Conservation (phyloP, 768 basidiomycete species). For the Mycena latifolia region DNA sequence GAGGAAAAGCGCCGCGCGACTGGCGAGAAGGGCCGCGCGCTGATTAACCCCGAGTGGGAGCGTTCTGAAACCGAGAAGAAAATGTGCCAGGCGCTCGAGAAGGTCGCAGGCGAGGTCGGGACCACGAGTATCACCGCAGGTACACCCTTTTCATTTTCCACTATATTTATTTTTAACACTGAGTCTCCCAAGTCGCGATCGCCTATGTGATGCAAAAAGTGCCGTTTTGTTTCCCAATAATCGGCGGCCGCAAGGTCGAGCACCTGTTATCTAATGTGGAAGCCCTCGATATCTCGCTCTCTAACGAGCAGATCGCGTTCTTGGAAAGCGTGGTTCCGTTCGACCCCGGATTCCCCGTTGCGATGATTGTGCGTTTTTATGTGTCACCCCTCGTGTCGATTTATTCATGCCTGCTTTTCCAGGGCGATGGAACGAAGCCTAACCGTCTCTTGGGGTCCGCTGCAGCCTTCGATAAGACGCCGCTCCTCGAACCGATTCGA, state of each 20-base stretch:
- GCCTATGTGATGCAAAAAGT: constrained; percentile 66
- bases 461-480: background rate
- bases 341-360: constrained; percentile 58
- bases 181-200: constrained; percentile 54
- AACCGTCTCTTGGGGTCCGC: background rate
- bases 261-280: constrained; percentile 9
- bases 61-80: constrained; percentile 48
- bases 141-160: background rate
- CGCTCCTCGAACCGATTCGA: constrained; percentile 37
- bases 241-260: constrained; percentile 18
- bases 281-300: constrained; percentile 55
- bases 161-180: too few species aligned
- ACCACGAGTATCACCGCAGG: constrained; percentile 42
- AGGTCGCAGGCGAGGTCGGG: constrained; percentile 55
- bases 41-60: constrained; percentile 43
- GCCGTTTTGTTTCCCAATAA: constrained; percentile 12
- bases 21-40: constrained; percentile 54
- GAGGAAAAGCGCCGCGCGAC: constrained; percentile 44
- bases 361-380: constrained; percentile 46
- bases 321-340: constrained; percentile 59
- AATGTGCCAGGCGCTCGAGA: constrained; percentile 50
- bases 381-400: background rate
- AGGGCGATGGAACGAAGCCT: constrained; percentile 2
- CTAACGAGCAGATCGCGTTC: constrained; percentile 56
- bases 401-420: too few species aligned